These are phyloP conservation scores for Tetraselmis striata DNA, from an alignment of 139 green algal genomes.

Conservation along the genomic window DNA sequence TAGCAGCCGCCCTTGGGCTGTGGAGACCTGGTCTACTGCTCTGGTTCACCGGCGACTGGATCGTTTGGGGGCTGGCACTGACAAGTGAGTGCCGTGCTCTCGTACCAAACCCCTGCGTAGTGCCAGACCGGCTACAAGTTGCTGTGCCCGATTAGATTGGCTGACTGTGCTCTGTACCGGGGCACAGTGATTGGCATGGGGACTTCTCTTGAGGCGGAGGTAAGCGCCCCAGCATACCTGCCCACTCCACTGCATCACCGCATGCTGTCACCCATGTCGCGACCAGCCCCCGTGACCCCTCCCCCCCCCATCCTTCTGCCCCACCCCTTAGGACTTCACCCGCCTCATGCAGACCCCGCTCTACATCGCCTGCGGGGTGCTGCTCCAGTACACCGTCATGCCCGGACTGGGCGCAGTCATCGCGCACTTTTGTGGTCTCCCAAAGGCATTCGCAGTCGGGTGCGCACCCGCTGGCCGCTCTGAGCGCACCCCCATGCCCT, in stretches of 20 bases:
- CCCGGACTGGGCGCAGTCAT: conserved; percentile 51
- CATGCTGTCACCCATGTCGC: conserved; percentile 1
- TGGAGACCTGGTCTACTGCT: conserved; percentile 34
- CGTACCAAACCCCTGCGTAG: no score
- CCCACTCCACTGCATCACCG: neutral
- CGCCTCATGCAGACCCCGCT: conserved; percentile 16
- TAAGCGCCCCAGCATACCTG: neutral
- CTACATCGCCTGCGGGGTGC: conserved; percentile 46
- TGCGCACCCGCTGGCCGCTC: neutral
- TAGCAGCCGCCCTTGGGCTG: conserved; percentile 32
- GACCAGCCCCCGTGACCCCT: conserved; percentile 37
- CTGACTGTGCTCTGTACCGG: neutral
- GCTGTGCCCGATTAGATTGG: neutral
- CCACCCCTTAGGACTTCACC: neutral
- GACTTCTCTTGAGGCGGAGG: neutral
- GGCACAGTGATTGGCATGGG: neutral
- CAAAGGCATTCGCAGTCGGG: conserved; percentile 34
- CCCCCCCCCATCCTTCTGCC: neutral
- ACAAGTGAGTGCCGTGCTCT: conserved; percentile 49
- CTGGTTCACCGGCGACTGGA: conserved; percentile 40
- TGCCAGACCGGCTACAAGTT: neutral
- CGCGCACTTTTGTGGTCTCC: conserved; percentile 24
- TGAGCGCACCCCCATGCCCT: neutral
- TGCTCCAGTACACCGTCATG: conserved; percentile 75
- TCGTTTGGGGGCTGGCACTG: conserved; percentile 37